Evolutionary conservation across 2,329 filamentous ascomycete genomes (phyloP).

Genomic region (Alternaria gansuensis): DNA sequence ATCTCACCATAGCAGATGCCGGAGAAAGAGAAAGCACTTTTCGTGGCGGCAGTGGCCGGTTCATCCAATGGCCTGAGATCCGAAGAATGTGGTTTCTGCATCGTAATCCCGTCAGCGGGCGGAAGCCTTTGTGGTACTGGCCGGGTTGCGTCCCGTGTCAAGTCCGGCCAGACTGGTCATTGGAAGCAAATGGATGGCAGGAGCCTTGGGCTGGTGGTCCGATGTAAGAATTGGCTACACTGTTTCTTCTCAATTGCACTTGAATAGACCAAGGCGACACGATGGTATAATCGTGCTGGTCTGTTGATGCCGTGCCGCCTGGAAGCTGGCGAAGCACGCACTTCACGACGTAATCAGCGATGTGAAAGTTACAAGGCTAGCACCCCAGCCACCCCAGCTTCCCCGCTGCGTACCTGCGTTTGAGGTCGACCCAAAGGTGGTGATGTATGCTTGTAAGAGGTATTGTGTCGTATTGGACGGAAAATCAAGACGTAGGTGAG

Average conservation of each 20-base stretch:
- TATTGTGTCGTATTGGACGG: slow-evolving; percentile 8
- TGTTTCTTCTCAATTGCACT: neutral
- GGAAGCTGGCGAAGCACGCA: neutral
- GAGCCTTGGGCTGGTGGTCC: slow-evolving; percentile 28
- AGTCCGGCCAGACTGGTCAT: slow-evolving; percentile 30
- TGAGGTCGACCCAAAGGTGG: neutral
- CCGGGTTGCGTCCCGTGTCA: slow-evolving; percentile 37
- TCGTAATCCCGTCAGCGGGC: slow-evolving; percentile 35
- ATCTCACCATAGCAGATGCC: slow-evolving; percentile 32
- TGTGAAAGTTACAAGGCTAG: neutral
- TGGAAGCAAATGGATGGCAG: slow-evolving; percentile 37
- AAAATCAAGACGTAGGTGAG: slow-evolving; percentile 4
- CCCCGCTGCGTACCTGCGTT: slow-evolving; percentile 17
- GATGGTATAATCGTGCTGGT: neutral
- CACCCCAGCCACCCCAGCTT: slow-evolving; percentile 4
- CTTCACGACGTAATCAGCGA: neutral
- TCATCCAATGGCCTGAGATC: slow-evolving; percentile 38
- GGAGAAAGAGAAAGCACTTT: slow-evolving; percentile 36
- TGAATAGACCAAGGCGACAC: neutral
- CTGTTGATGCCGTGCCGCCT: neutral
- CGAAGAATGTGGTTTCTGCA: slow-evolving; percentile 41
- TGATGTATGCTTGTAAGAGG: slow-evolving; percentile 10
- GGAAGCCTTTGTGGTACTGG: slow-evolving; percentile 36
- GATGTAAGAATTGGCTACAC: too few species aligned
- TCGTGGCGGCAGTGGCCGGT: slow-evolving; percentile 30